Percentiles rank a stretch among this genome's conserved stretches.
Evolutionary conservation across 2,329 filamentous ascomycete species (phyloP).

Genomic region (Ceratocystis eucalypticola): DNA sequence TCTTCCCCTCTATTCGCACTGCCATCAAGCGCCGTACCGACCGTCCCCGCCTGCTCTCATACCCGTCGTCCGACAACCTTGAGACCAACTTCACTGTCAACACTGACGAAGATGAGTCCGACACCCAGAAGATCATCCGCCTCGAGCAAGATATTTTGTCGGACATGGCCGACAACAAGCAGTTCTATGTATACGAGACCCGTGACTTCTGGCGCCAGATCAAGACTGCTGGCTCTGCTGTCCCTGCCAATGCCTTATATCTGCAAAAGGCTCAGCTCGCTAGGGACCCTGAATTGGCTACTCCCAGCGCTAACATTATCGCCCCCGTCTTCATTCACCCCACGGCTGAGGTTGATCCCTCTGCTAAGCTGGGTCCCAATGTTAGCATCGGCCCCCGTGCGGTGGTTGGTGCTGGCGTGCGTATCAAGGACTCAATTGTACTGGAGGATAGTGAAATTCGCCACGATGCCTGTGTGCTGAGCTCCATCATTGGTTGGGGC

Average conservation of each 20-base stretch:
- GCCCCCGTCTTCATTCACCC: conserved; percentile 93
- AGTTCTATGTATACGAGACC: conserved; percentile 96
- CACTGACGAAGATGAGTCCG: conserved; percentile 60
- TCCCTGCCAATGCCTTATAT: conserved; percentile 93
- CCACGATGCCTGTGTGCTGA: conserved; percentile 89
- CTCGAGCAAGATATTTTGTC: conserved; percentile 94
- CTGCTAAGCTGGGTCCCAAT: conserved; percentile 91
- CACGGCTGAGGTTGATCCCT: conserved; percentile 76
- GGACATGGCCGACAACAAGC: conserved; percentile 90
- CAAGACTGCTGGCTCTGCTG: conserved; percentile 94
- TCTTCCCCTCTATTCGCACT: conserved; percentile 87
- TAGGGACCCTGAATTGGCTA: conserved; percentile 53
- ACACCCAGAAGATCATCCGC: conserved; percentile 75
- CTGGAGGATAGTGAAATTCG: conserved; percentile 91
- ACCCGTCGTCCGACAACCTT: conserved; percentile 89
- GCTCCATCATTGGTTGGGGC: conserved; percentile 94
- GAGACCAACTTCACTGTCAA: conserved; percentile 46
- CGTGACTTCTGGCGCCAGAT: conserved; percentile 99
- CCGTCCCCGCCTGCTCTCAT: conserved; percentile 80
- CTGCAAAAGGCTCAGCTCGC: conserved; percentile 77
- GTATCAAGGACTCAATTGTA: conserved; percentile 92
- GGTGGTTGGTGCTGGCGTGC: conserved; percentile 68
- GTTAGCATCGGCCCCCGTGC: conserved; percentile 90
- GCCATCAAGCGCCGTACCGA: conserved; percentile 93
- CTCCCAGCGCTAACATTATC: conserved; percentile 75